Evolutionary conservation across 495 filamentous ascomycete species (phyloP), one percentile per base, ranked within the genome.

Genomic region (Alectoria sarmentosa): DNA sequence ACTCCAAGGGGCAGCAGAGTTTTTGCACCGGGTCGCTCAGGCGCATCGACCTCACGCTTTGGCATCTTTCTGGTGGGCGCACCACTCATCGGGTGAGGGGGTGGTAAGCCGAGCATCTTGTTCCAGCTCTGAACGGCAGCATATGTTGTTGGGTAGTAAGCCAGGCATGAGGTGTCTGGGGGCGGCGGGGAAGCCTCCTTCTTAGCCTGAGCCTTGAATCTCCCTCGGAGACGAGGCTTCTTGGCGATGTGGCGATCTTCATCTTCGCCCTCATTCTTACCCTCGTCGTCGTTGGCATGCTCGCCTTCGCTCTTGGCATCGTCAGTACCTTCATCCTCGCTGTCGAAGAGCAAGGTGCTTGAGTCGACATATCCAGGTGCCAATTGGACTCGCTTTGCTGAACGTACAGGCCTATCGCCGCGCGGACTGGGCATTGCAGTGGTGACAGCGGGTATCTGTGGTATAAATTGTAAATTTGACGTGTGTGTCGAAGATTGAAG

Each of bases 321-420:
- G 1, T 55, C 58, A 7, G 37, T 32, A 6, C 38, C 62, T 30
- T 60, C 34, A 38, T 61, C 64, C 28, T 60, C 58, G 37, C 58
- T 58, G 26, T 65, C 58, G 44, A 65, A 37, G 15, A 44, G 36
- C 28, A 65, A 39, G 23, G 64, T 56, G 26, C 58, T 60, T 41
- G 64, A 61, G 21, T 65, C 64, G 11, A 65, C 36, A 23, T 28
- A 65, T 17, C 58, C 64, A 38, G 46, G 28, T 32, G 21, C 32
- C 8, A 41, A 48, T 39, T 3, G 34, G 23, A 30, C n/a, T 52
- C 36, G 49, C 52, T 65, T 65, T 15, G 23, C 30, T 3, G 58
- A 41, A 44, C 64, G 64, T 11, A 42, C 21, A n/a, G 48, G 64
- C 48, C 64, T 32, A 30, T 42, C 23, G 10, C 42, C 49, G 14